Base-by-base conservation (phyloP, 2,329 filamentous ascomycete species). In the Herpotrichia juniperi region DNA sequence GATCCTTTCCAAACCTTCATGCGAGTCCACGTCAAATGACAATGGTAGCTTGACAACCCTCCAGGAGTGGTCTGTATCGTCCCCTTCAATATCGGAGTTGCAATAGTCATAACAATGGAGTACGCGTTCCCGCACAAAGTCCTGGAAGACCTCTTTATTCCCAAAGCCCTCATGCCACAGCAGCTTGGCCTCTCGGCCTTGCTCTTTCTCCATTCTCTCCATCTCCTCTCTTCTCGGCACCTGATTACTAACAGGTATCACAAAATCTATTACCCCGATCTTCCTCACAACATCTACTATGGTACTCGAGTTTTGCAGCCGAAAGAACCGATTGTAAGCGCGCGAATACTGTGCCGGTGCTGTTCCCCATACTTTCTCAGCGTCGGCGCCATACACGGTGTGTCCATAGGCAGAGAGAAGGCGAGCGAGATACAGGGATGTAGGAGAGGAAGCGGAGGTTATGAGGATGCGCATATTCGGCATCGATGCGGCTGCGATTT, bases 371-470 rank as follows among this genome's bases (percentile, higher is more conserved):
- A 50, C 32, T 26, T 17, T 22, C 22, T 60, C 57, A 25, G 42
- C 30, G 17, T 58, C 57, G 24, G 46, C 52, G 14, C 51, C 54
- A 31, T 50, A 39, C 8, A 60, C 39, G 6, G 14, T 42, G 32
- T 56, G 57, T 2, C 50, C 48, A 37, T 55, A 45, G 19, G 51
- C 45, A 8, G 42, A 14, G 35, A 59, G 51, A 8, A 50, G 28
- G 25, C 57, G 48, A 9, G 54, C 54, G 8, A 57, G 46, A 5
- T 51, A 46, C 11, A 59, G 43, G 11, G 57, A 49, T 1, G 50
- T n/a, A 6, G 57, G 57, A 14, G 25, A 16, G 4, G 54, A 55
- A 3, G 57, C 48, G 11, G 43, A 48, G 11, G 51, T 53, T 12
- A 59, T 42, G 17, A 58, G 44, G 11, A 58, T 46, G 2, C 39